phyloP scores from a whole-genome alignment of 805 yeast species.

The Kregervanrija delftensis region DNA sequence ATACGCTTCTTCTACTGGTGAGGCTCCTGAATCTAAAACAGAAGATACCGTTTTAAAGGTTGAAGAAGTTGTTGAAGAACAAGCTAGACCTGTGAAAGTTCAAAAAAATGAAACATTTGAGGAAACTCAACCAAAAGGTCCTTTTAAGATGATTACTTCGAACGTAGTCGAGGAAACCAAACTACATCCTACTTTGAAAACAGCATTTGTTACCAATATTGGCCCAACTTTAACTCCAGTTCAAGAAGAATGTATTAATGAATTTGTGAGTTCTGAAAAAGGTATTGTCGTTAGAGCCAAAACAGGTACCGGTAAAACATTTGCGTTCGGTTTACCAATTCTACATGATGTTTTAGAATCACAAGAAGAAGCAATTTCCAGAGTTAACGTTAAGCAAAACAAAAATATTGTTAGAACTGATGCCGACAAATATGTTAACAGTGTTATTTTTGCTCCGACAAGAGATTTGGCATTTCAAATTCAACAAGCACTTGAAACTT shows the following conservation, averaged over 20 bases:
- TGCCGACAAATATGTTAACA: constrained; percentile 35
- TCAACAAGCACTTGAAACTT: constrained; percentile 51
- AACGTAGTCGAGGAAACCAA: constrained; percentile 20
- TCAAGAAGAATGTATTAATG: constrained; percentile 56
- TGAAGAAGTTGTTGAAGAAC: background rate
- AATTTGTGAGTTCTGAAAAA: constrained; percentile 40
- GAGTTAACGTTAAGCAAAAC: constrained; percentile 15
- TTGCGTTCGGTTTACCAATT: constrained; percentile 80
- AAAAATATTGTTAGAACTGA: constrained; percentile 11
- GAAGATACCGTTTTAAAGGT: too few species aligned
- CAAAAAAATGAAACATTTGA: background rate
- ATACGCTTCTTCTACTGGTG: too few species aligned
- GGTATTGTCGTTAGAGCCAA: constrained; percentile 85
- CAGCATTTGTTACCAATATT: constrained; percentile 29
- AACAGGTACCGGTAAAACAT: constrained; percentile 94
- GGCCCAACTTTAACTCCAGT: constrained; percentile 57
- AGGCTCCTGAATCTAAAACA: too few species aligned
- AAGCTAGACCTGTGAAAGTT: background rate
- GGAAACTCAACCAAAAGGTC: background rate
- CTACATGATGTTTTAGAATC: constrained; percentile 43
- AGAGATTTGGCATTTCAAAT: constrained; percentile 87
- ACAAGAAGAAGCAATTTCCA: background rate
- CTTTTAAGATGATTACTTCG: constrained; percentile 7
- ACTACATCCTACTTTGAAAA: constrained; percentile 20
- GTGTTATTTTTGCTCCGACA: constrained; percentile 80